Base-by-base conservation (phyloP, 2,329 filamentous ascomycete genomes). In the Purpureocillium lavendulum region DNA sequence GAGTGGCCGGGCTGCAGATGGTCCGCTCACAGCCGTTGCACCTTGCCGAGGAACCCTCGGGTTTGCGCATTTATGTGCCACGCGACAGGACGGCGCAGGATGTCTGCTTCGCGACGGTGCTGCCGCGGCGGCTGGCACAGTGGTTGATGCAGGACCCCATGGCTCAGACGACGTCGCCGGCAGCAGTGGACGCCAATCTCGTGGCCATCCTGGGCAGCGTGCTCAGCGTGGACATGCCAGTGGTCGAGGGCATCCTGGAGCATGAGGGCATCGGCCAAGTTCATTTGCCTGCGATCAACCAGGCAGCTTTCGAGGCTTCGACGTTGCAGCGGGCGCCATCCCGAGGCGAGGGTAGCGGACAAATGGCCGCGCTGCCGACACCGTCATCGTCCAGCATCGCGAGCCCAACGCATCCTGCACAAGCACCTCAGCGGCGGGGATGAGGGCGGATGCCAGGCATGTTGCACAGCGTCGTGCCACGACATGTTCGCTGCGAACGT, bases 81-180 rank as follows among this genome's bases (percentile, higher is more conserved):
- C 45, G 43, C 4, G 37, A 54, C 9, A 47, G 45, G 11, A 43
- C 49, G 9, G 34, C 42, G 0, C 62, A 59, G 35, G 45, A 53
- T 5, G 45, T 53, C 6, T 55, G 50, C 37, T 63, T 59, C 43
- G 45, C 41, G 10, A 48, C 45, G 0, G 24, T 36, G 1, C 55
- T 66, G 2, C 50, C 59, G 0, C 38, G 45, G 6, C 49, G 41
- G 1, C 46, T 67, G 2, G 45, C 56, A 0, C 40, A 52, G 9
- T 65, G 60, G 59, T 49, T 66, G 32, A 62, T 65, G 59, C 53
- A 44, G 12, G 47, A 59, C 14, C 45, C 47, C 1, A 14, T 21
- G 2, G 50, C 49, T 1, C 32, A 45, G 46, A 7, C 4, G 35
- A 10, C 21, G 21, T 5, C 21, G 10, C 21, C 21, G 10, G 10